A percentile compares a stretch with the other conserved stretches of the same genome.
Conservation (phyloP, 1,284 basidiomycete genomes). For the Rhodotorula sp. region DNA sequence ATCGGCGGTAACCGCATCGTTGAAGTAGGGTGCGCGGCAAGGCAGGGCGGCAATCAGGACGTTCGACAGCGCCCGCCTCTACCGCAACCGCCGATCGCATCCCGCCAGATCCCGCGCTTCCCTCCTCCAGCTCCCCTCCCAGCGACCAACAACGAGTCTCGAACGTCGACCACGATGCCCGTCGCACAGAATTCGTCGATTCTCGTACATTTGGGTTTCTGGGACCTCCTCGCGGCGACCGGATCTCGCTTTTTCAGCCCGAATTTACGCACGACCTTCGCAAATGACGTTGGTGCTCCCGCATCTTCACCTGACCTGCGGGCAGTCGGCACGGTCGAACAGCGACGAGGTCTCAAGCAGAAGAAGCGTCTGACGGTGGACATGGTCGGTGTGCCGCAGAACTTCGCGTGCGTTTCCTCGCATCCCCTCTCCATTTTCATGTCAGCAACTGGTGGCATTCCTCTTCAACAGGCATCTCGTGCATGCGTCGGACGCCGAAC, state of each 20-base stretch:
- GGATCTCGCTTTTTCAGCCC: conserved; percentile 53
- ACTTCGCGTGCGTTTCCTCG: conserved; percentile 68
- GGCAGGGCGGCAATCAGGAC: too few relatives aligned
- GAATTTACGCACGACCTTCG: conserved; percentile 55
- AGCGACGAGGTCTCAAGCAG: background rate
- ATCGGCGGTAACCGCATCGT: background rate
- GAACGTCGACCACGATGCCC: conserved; percentile 20
- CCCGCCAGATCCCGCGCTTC: background rate
- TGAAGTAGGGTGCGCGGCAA: too few relatives aligned
- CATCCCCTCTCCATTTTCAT: conserved; percentile 21
- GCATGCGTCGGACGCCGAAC: conserved; percentile 89
- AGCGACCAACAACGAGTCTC: background rate
- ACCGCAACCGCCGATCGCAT: background rate
- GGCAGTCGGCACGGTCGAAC: background rate
- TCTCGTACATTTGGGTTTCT: conserved; percentile 77
- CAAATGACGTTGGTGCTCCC: background rate
- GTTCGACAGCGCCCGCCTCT: background rate
- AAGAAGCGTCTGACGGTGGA: conserved; percentile 39
- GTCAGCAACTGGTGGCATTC: background rate
- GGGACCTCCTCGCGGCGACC: conserved; percentile 67
- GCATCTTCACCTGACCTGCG: background rate
- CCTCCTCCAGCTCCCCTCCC: background rate
- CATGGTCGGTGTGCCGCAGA: conserved; percentile 74
- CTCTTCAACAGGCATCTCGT: conserved; percentile 69
- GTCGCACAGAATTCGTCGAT: conserved; percentile 49